Evolutionary conservation across 345 rosid genomes (phyloP), one percentile per base, ranked within the genome.

Genomic region (Odontarrhena argentea): DNA sequence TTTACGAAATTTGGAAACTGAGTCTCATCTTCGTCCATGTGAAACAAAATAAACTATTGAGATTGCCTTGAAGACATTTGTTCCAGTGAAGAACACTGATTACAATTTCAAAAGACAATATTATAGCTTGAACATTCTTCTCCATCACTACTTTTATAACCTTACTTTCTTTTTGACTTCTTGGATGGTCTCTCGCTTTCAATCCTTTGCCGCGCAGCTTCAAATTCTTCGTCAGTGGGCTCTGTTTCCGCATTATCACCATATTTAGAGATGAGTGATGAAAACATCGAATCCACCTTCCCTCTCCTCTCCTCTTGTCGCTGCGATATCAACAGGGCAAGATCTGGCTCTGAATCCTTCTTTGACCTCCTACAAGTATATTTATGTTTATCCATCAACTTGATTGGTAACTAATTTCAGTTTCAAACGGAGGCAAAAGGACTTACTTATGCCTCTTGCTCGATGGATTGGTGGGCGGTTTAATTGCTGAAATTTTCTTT

Each of bases 151-250:
- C 8, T 41, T 61, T 67, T 13, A 15, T n/a, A 14, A 11, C 54
- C 12, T 35, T 69, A 79, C 82, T 79, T 83, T 43, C 70, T 15
- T 52, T 76, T 85, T 2, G 79, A 77, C 54, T 81, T 84, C 63
- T 71, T 83, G 63, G 86, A 70, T 48, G 76, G 51, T 73, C 65
- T 82, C 0, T 48, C 32, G 58, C 73, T 68, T 50, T 82, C 88
- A 7, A 92, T 54, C 78, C 79, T 86, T 78, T 67, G 84, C 78
- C 67, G 75, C 35, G 87, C 80, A 74, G 97, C 96, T 83, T 89
- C 86, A 59, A 92, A 89, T 73, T 92, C 93, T 86, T 87, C 97
- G 25, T 92, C 97, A n/a, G 83, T 83, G 12, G 87, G 96, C 68
- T 89, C 97, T 30, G 85, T 65, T 14, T 61, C 60, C 18, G 77